Conservation (phyloP, 2,329 filamentous ascomycete species). For the Fusarium equiseti region DNA sequence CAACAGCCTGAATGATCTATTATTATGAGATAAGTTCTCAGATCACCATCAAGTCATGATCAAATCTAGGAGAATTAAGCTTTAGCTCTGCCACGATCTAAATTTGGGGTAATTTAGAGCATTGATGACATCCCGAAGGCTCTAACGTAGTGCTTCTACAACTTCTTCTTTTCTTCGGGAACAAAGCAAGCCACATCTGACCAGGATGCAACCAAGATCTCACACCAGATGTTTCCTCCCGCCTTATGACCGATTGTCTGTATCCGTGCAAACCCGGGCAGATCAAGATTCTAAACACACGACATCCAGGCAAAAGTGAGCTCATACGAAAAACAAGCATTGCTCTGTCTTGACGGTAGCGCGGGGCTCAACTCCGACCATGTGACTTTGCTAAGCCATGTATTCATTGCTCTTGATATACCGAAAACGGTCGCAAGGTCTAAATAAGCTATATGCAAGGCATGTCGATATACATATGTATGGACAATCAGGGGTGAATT, state of each 20-base stretch:
- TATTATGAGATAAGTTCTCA: neutral
- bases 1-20: neutral
- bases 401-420: neutral
- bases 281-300: neutral
- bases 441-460: conserved; percentile 32
- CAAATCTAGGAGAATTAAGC: neutral
- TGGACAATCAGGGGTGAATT: neutral
- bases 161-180: neutral
- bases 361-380: conserved; percentile 6
- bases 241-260: neutral
- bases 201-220: conserved; percentile 9
- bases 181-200: neutral
- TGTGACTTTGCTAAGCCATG: conserved; percentile 5
- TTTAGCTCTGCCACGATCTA: neutral
- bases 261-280: neutral
- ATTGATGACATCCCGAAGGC: neutral
- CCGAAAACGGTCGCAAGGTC: neutral
- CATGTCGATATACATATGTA: conserved; percentile 10
- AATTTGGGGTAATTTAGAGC: neutral
- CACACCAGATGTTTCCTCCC: neutral
- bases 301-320: neutral
- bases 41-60: neutral
- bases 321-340: neutral
- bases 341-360: neutral
- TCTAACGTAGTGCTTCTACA: neutral